Percentiles rank a stretch among this genome's conserved stretches.
Evolutionary conservation across 495 filamentous ascomycete species (phyloP).

Genomic region (Hypoxylon intermedium): DNA sequence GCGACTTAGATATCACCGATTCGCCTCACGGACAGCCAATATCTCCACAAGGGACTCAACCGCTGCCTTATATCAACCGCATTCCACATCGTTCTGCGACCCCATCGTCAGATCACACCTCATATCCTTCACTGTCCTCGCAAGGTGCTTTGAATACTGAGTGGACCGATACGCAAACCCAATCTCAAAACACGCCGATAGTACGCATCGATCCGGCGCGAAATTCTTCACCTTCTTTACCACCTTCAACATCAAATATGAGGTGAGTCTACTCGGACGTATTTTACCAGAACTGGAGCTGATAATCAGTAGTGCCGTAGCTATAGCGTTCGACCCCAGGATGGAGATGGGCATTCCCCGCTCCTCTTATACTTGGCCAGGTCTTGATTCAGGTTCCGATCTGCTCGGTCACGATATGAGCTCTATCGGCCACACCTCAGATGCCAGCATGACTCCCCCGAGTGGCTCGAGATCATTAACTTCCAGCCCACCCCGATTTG

Average conservation of each 20-base stretch:
- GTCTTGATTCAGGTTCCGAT: conserved; percentile 49
- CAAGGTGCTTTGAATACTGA: conserved; percentile 41
- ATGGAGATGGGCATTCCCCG: conserved; percentile 54
- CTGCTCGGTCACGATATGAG: conserved; percentile 52
- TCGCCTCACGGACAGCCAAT: conserved; percentile 40
- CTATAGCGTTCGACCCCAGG: conserved; percentile 53
- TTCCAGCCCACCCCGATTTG: conserved; percentile 53
- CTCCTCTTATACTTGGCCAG: conserved; percentile 54
- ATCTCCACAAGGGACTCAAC: conserved; percentile 38
- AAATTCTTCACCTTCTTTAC: conserved; percentile 42
- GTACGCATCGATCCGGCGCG: conserved; percentile 46
- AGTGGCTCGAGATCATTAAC: conserved; percentile 54
- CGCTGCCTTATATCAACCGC: conserved; percentile 32
- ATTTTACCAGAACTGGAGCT: conserved; percentile 9
- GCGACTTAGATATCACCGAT: conserved; percentile 45
- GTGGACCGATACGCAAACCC: conserved; percentile 41
- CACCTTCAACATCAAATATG: conserved; percentile 46
- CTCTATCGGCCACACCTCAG: conserved; percentile 46
- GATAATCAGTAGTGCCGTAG: conserved; percentile 49
- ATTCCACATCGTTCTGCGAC: conserved; percentile 39
- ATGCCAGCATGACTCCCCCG: conserved; percentile 53
- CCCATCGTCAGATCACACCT: conserved; percentile 27
- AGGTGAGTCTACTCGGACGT: conserved; percentile 42
- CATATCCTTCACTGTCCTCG: conserved; percentile 39
- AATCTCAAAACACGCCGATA: conserved; percentile 43